Conservation (phyloP, 192 early-diverging fungal species). For the Coemansia furcata region DNA sequence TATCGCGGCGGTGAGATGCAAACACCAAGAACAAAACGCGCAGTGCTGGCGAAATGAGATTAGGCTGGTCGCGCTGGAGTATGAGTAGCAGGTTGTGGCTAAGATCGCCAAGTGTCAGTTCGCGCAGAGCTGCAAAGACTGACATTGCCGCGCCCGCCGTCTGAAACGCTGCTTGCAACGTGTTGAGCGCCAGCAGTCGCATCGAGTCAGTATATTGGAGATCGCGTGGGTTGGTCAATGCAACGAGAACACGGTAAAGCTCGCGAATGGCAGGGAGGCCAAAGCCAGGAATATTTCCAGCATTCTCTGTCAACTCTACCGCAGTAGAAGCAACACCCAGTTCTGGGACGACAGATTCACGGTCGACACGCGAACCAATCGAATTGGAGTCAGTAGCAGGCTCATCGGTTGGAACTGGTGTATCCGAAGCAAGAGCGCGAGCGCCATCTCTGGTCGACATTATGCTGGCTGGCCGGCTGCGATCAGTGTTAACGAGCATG, state of each 20-base stretch:
- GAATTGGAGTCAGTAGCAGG: background rate
- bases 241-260: slow-evolving; percentile 85
- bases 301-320: background rate
- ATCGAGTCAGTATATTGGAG: slow-evolving; percentile 92
- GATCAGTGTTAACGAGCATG: slow-evolving; percentile 34
- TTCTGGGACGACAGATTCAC: background rate
- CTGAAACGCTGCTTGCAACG: slow-evolving; percentile 84
- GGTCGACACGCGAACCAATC: background rate
- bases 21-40: slow-evolving; percentile 57
- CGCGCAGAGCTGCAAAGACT: slow-evolving; percentile 57
- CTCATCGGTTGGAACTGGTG: background rate
- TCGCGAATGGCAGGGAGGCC: slow-evolving; percentile 88
- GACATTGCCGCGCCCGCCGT: slow-evolving; percentile 77
- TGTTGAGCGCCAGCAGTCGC: slow-evolving; percentile 84
- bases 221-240: slow-evolving; percentile 86
- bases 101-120: slow-evolving; percentile 78
- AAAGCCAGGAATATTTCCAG: slow-evolving; percentile 18
- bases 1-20: slow-evolving; percentile 34
- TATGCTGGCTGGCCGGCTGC: slow-evolving; percentile 6
- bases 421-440: background rate
- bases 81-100: slow-evolving; percentile 85
- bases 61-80: slow-evolving; percentile 31
- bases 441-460: background rate
- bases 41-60: slow-evolving; percentile 35
- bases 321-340: background rate